These are phyloP conservation scores for Chernovozyma aurita DNA, from an alignment of 1,139 yeast species.

Conservation along the genomic window DNA sequence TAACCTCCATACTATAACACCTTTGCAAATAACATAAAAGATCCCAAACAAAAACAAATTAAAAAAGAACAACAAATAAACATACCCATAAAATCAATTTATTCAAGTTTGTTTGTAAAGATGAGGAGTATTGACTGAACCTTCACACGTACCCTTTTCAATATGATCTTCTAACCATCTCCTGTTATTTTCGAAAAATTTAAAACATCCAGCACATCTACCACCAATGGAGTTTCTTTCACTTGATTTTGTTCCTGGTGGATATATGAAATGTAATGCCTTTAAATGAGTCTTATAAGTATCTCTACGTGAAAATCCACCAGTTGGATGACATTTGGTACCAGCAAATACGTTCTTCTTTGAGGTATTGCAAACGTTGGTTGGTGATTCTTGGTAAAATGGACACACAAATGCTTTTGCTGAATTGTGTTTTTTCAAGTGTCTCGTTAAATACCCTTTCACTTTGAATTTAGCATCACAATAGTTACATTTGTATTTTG, in stretches of 20 bases:
- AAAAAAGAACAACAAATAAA: not conserved
- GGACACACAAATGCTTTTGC: constrained; percentile 54
- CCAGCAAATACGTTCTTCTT: constrained; percentile 19
- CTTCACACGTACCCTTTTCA: constrained; percentile 34
- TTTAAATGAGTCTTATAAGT: constrained; percentile 56
- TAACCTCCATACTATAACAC: too few relatives aligned
- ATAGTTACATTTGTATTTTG: constrained; percentile 30
- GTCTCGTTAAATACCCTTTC: constrained; percentile 55
- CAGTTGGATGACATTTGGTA: constrained; percentile 54
- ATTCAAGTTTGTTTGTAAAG: not conserved
- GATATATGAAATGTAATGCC: constrained; percentile 55
- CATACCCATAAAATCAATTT: not conserved
- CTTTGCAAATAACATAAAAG: too few relatives aligned
- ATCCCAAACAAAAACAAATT: too few relatives aligned
- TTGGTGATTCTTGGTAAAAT: constrained; percentile 36
- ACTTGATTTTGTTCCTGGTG: constrained; percentile 50
- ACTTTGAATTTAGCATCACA: constrained; percentile 50
- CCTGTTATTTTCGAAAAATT: constrained; percentile 41
- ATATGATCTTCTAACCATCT: constrained; percentile 51
- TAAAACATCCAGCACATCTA: constrained; percentile 55
- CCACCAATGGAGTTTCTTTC: constrained; percentile 44
- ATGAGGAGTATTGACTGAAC: not conserved
- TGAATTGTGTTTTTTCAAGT: constrained; percentile 47
- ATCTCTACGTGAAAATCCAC: constrained; percentile 56
- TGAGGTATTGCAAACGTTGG: constrained; percentile 11